Conservation (phyloP, 2,329 filamentous ascomycete species). For the Arthroderma sp. region DNA sequence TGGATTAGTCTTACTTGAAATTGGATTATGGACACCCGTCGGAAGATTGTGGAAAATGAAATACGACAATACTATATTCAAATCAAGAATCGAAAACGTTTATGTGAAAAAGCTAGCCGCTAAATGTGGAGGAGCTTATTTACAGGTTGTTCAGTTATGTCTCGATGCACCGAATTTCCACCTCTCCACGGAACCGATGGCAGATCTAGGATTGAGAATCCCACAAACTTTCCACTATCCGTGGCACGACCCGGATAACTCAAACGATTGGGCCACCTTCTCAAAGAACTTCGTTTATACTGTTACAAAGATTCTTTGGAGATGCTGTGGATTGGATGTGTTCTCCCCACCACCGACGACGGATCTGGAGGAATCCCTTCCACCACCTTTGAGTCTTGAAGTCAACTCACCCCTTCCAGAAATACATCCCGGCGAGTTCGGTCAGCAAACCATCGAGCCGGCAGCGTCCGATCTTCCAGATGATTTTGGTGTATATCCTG, state of each 20-base stretch:
- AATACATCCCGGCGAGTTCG: slow-evolving; percentile 9
- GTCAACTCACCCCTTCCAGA: slow-evolving; percentile 5
- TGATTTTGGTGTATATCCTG: slow-evolving; percentile 14
- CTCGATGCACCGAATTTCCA: slow-evolving; percentile 44
- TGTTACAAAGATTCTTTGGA: slow-evolving; percentile 28
- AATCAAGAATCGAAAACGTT: slow-evolving; percentile 48
- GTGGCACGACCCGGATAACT: slow-evolving; percentile 28
- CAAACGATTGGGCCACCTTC: slow-evolving; percentile 28
- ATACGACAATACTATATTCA: slow-evolving; percentile 50
- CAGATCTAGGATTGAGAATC: slow-evolving; percentile 27
- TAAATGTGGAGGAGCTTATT: slow-evolving; percentile 51
- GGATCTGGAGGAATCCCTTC: slow-evolving; percentile 30
- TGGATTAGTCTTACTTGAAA: slow-evolving; percentile 48
- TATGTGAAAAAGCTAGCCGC: slow-evolving; percentile 49
- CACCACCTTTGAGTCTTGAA: slow-evolving; percentile 26
- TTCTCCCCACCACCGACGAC: slow-evolving; percentile 27
- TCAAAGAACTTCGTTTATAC: slow-evolving; percentile 34
- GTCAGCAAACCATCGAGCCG: slow-evolving; percentile 4
- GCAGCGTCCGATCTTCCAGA: slow-evolving; percentile 8
- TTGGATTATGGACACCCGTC: slow-evolving; percentile 51
- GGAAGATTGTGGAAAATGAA: slow-evolving; percentile 51
- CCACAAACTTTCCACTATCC: slow-evolving; percentile 30
- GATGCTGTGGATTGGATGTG: slow-evolving; percentile 30
- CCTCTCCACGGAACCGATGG: slow-evolving; percentile 29
- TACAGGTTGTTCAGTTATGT: slow-evolving; percentile 49